Evolutionary conservation across 495 filamentous ascomycete genomes (phyloP).

Genomic region (Saxispiralis lemnorum): DNA sequence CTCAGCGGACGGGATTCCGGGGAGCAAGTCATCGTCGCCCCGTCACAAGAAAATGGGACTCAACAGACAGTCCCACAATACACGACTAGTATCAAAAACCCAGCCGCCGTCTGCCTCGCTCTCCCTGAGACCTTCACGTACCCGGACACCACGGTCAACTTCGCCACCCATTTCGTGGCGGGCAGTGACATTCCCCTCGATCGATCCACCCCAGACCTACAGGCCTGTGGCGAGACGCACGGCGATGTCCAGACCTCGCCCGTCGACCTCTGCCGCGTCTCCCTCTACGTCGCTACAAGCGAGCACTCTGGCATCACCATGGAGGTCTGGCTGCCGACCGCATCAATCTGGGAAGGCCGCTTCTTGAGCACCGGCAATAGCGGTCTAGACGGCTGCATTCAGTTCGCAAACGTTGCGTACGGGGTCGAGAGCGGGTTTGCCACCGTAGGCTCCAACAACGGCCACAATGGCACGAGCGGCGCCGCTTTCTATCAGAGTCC

Average conservation of each 20-base stretch:
- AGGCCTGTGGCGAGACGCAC: not conserved
- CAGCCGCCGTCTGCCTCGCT: slow-evolving; percentile 1
- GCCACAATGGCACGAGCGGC: slow-evolving; percentile 8
- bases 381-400: slow-evolving; percentile 17
- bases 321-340: slow-evolving; percentile 39
- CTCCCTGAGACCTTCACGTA: slow-evolving; percentile 5
- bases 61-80: too few relatives aligned
- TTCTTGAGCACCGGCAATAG: slow-evolving; percentile 22
- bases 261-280: slow-evolving; percentile 37
- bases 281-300: slow-evolving; percentile 38
- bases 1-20: too few relatives aligned
- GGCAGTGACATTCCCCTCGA: slow-evolving; percentile 9
- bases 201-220: not conserved
- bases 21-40: too few relatives aligned
- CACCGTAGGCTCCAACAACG: slow-evolving; percentile 26
- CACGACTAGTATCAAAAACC: too few relatives aligned
- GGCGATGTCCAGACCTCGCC: not conserved
- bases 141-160: slow-evolving; percentile 9
- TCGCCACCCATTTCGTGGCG: slow-evolving; percentile 6
- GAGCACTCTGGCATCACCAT: slow-evolving; percentile 34
- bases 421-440: slow-evolving; percentile 33
- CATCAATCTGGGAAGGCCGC: slow-evolving; percentile 16
- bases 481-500: slow-evolving; percentile 39
- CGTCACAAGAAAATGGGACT: too few relatives aligned
- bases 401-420: slow-evolving; percentile 18